Percentiles rank a stretch among this genome's conserved stretches.
Conservation (phyloP, 1,284 basidiomycete genomes). For the Ceratobasidium sp. region DNA sequence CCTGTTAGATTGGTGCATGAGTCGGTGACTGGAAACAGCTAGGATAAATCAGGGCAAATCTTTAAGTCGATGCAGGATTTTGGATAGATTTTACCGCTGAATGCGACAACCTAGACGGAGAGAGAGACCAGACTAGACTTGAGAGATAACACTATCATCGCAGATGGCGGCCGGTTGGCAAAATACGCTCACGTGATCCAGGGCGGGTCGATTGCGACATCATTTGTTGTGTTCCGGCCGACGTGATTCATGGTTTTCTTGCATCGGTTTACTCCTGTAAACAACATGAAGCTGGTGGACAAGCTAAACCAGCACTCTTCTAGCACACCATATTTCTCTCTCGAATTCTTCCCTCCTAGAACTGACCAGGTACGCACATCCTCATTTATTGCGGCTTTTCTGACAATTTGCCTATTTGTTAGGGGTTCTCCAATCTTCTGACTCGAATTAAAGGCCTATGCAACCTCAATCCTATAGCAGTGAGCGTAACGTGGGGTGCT, state of each 20-base stretch:
- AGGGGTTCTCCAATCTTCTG: conserved; percentile 90
- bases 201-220: conserved; percentile 37
- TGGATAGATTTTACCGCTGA: no score
- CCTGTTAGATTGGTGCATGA: no score
- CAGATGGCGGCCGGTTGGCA: no score
- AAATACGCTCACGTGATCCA: conserved; percentile 2
- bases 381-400: conserved; percentile 39
- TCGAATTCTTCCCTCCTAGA: conserved; percentile 96
- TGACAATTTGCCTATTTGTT: not conserved
- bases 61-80: no score
- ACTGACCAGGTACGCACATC: conserved; percentile 77
- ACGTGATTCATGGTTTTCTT: conserved; percentile 23
- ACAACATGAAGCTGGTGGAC: conserved; percentile 75
- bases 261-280: conserved; percentile 23
- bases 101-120: no score
- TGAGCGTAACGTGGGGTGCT: conserved; percentile 96
- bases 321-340: conserved; percentile 80
- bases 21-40: no score
- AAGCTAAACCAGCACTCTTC: conserved; percentile 66
- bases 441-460: conserved; percentile 83
- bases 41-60: no score
- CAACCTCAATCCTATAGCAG: conserved; percentile 77
- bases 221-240: conserved; percentile 10
- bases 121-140: no score
- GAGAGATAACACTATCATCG: no score